Percentiles rank a stretch among this genome's conserved stretches.
These are phyloP conservation scores for Mycosarcoma maydis DNA, from an alignment of 1,284 basidiomycete species.

Conservation along the genomic window DNA sequence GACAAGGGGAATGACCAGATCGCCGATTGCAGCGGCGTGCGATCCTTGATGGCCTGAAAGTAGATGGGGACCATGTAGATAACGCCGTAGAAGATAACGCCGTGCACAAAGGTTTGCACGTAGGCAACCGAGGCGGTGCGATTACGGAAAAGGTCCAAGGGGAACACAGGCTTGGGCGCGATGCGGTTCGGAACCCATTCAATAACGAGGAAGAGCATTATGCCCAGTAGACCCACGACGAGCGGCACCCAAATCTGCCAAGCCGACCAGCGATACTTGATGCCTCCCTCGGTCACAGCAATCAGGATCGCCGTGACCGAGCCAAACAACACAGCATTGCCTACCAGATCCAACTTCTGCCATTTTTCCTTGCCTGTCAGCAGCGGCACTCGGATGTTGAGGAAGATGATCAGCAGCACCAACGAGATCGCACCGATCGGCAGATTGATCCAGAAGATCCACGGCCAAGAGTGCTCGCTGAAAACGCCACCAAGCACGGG, in stretches of 20 bases:
- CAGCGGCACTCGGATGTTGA: constrained; percentile 61
- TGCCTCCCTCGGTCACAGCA: constrained; percentile 67
- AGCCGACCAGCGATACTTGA: constrained; percentile 64
- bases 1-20: constrained; percentile 68
- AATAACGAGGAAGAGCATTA: constrained; percentile 62
- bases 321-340: constrained; percentile 62
- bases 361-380: constrained; percentile 65
- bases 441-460: constrained; percentile 68
- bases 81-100: constrained; percentile 52
- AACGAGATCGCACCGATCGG: constrained; percentile 30
- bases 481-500: constrained; percentile 69
- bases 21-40: constrained; percentile 69
- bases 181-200: constrained; percentile 53
- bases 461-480: constrained; percentile 67
- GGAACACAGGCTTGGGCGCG: constrained; percentile 60
- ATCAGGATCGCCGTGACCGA: constrained; percentile 61
- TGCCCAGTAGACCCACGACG: constrained; percentile 60
- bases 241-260: constrained; percentile 63
- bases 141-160: constrained; percentile 61
- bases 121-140: constrained; percentile 62
- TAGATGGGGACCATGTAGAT: constrained; percentile 66
- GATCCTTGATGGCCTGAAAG: constrained; percentile 70
- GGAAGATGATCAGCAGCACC: constrained; percentile 53
- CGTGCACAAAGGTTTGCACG: constrained; percentile 65
- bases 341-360: constrained; percentile 66